Evolutionary conservation across 2,329 filamentous ascomycete species (phyloP), one percentile per base, ranked within the genome.

Genomic region (Cladosporium phlei): DNA sequence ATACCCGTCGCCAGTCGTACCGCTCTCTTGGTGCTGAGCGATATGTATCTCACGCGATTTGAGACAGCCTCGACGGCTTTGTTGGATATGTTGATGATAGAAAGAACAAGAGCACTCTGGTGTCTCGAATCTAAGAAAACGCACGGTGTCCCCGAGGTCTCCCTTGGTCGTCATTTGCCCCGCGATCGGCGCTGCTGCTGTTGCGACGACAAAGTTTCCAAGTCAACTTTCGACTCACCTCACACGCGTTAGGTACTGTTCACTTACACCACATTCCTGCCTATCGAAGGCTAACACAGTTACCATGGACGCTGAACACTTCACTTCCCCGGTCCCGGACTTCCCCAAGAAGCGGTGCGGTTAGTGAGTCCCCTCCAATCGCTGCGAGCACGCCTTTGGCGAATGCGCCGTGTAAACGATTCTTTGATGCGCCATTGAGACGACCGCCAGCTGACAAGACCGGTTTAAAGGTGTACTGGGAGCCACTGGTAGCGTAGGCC

Each of bases 401-500:
- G 79, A 80, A 65, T 17, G 25, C 35, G n/a, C n/a, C n/a, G n/a
- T n/a, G n/a, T n/a, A n/a, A n/a, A n/a, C n/a, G n/a, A n/a, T n/a
- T n/a, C n/a, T n/a, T n/a, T n/a, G n/a, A n/a, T n/a, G 24, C 28
- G 7, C 9, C 22, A 33, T 12, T 27, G 12, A 28, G 17, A 32
- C n/a, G n/a, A n/a, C n/a, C n/a, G n/a, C n/a, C 30, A 30, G 29
- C 47, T 46, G 25, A 37, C 39, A 44, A 35, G 38, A 11, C 5
- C 38, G 32, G 43, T 45, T 14, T 42, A 30, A 52, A 76, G 72
- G 70, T 52, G 88, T 96, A 48, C 80, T 96, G 47, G 90, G 91
- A 59, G 88, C 85, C 69, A 97, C 91, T 24, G 93, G 93, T 63
- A 94, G 89, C 27, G 91, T 97, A 11, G 91, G 91, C 59, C 89